Base-by-base conservation (phyloP, 225 moss, liverwort and hornwort species). In the Straminergon stramineum region DNA sequence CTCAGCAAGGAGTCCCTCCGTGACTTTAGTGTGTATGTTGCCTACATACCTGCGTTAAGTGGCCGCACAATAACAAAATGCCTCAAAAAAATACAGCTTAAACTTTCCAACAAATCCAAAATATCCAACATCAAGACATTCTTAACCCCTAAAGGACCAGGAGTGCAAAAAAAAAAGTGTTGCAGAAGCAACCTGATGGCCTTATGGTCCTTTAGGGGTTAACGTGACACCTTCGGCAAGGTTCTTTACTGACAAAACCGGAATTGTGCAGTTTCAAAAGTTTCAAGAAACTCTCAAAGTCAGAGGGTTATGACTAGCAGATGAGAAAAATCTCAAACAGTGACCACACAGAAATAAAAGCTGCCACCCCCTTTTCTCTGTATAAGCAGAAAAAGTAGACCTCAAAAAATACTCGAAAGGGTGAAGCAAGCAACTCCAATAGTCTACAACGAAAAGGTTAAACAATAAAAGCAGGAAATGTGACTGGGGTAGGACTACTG, bases 21-120 rank as follows among this genome's bases (percentile, higher is more conserved):
- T 94, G 56, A 95, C 95, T 92, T 95, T 95, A 31, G 91, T 94
- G 91, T 95, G 95, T 74, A 95, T 93, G 81, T 95, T 95, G 87
- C 95, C 95, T 75, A 95, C 94, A 82, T 95, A 95, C 53, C 95
- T 95, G 89, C 90, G 92, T 61, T 32, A 79, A 74, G 60, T 52
- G 67, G 32, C 43, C 73, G 73, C 76, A 84, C 84, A 68, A 85
- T 7, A 88, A 84, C 53, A 80, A 67, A 88, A 86, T 61, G 66
- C 75, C 86, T 83, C 57, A 37, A 91, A 39, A 83, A 85, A 70
- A 88, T 55, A 66, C 56, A 45, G 43, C 28, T 76, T 64, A 39
- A 77, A 71, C 48, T 32, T 51, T n/a, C 10, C 53, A 75, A 77
- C 37, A 57, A 65, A 56, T n/a, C 13, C 84, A 41, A 70, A 56